phyloP scores from a whole-genome alignment of 805 yeast species.

The Candida hispaniensis region DNA sequence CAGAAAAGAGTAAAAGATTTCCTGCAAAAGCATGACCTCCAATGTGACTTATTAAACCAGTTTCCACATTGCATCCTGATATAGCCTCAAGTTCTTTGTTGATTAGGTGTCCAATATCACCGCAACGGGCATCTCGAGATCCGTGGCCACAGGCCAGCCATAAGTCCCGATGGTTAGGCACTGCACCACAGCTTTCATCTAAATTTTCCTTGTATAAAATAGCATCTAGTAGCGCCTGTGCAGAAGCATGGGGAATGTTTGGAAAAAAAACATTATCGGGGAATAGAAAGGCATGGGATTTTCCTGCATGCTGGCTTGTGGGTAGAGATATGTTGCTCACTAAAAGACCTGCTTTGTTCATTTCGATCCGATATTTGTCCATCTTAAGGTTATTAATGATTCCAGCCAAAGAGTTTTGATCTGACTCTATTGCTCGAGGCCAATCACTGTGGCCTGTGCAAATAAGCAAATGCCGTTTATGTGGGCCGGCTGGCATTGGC shows the following conservation, averaged over 20 bases:
- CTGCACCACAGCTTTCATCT: conserved; percentile 17
- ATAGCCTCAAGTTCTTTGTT: conserved; percentile 36
- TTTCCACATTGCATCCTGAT: conserved; percentile 24
- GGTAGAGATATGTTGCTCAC: conserved; percentile 6
- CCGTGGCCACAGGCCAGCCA: conserved; percentile 54
- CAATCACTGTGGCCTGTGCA: neutral
- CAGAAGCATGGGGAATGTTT: conserved; percentile 16
- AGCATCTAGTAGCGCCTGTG: conserved; percentile 3
- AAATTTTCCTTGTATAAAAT: conserved; percentile 3
- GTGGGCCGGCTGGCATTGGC: conserved; percentile 13
- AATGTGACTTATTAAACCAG: conserved; percentile 39
- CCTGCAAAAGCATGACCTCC: conserved; percentile 90
- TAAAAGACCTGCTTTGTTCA: conserved; percentile 25
- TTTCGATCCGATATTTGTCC: conserved; percentile 1
- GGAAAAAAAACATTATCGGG: conserved; percentile 39
- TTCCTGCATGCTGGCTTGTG: too few relatives aligned
- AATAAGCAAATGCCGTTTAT: conserved; percentile 4
- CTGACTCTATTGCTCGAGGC: conserved; percentile 11
- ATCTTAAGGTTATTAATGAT: conserved; percentile 3
- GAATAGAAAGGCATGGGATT: conserved; percentile 35
- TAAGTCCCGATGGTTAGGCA: conserved; percentile 6
- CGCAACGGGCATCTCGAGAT: conserved; percentile 56
- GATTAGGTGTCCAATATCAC: conserved; percentile 50
- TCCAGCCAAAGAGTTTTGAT: conserved; percentile 1
- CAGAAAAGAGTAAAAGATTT: conserved; percentile 46